These are phyloP conservation scores for Zymoseptoria brevis DNA, from an alignment of 2,329 filamentous ascomycete species.

Conservation along the genomic window DNA sequence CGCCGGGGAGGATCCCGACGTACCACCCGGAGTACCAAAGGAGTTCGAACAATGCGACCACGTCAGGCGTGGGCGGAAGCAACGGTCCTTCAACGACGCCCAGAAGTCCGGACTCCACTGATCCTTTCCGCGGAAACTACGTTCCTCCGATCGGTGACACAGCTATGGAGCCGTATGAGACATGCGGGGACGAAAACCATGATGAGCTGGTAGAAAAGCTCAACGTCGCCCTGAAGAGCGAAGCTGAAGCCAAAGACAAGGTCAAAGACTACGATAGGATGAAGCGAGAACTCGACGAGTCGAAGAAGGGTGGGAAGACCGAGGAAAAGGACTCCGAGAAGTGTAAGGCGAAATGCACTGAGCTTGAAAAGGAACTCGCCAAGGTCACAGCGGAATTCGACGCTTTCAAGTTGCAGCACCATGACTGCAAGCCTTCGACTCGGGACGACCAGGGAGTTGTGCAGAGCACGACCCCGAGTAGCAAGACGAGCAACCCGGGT, in stretches of 20 bases:
- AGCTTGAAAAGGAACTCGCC: background rate
- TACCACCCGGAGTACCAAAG: background rate
- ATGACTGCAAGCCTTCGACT: background rate
- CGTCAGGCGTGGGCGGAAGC: too few relatives aligned
- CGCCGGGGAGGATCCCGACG: too few relatives aligned
- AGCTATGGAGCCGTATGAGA: background rate
- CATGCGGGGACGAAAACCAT: background rate
- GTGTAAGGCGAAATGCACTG: background rate
- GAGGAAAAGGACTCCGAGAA: background rate
- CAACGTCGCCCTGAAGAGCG: background rate
- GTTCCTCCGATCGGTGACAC: background rate
- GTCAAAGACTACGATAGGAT: background rate
- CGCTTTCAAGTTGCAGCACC: background rate
- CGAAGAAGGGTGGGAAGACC: background rate
- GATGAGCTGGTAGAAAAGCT: background rate
- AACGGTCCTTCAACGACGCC: background rate
- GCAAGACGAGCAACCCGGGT: background rate
- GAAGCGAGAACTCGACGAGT: background rate
- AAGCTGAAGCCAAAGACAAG: background rate
- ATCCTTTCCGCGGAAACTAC: background rate
- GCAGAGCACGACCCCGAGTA: background rate
- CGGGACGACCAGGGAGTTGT: background rate
- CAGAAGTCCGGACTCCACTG: background rate
- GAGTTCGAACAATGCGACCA: background rate
- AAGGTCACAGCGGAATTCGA: background rate